Evolutionary conservation across 2,329 filamentous ascomycete species (phyloP).

Genomic region (Botryotinia globosa): DNA sequence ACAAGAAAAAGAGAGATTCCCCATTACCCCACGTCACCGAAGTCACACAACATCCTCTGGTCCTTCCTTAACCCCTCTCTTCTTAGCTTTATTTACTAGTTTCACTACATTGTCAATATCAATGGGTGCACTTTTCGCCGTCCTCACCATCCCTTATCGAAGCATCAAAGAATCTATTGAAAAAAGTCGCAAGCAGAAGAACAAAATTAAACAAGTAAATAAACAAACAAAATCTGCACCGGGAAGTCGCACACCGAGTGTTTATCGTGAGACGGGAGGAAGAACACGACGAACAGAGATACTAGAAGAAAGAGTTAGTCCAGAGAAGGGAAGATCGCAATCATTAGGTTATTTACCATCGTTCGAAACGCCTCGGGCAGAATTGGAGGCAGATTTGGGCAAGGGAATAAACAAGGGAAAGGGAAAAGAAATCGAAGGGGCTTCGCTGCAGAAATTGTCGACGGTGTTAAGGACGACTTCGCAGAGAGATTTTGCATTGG

Average conservation of each 20-base stretch:
- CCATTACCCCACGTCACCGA: conserved; percentile 20
- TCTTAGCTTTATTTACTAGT: background rate
- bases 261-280: background rate
- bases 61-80: background rate
- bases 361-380: background rate
- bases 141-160: conserved; percentile 21
- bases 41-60: conserved; percentile 5
- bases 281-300: background rate
- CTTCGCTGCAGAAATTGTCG: background rate
- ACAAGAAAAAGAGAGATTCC: conserved; percentile 10
- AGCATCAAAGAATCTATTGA: conserved; percentile 22
- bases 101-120: background rate
- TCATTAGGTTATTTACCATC: conserved; percentile 16
- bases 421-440: background rate
- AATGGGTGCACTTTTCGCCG: conserved; percentile 31
- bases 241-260: background rate
- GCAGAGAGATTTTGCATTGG: background rate
- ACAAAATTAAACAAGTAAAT: background rate
- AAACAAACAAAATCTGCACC: conserved; percentile 6
- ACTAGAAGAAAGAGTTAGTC: too few relatives aligned
- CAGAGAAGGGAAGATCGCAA: background rate
- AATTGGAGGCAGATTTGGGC: background rate
- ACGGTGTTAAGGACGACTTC: background rate
- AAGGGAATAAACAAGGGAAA: background rate
- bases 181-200: background rate